Evolutionary conservation across 305 asterid species (phyloP).

Genomic region (Lippia alba): DNA sequence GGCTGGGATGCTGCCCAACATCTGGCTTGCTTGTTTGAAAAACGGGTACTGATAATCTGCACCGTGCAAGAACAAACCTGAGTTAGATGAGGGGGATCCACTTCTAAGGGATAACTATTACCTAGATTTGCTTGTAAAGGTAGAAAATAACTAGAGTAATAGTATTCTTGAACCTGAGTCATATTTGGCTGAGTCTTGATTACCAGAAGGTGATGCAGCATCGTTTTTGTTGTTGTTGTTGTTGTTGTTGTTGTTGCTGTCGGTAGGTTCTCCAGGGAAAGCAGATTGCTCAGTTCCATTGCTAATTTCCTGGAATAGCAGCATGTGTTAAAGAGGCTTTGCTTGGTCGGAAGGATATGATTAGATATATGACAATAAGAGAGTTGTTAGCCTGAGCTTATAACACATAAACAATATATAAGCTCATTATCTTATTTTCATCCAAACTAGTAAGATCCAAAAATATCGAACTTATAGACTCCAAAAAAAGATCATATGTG

Average conservation of each 20-base stretch:
- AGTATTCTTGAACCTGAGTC: constrained; percentile 54
- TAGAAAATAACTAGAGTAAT: neutral
- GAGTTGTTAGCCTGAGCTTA: too few species aligned
- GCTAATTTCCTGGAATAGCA: constrained; percentile 50
- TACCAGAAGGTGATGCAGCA: constrained; percentile 50
- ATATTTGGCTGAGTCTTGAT: constrained; percentile 45
- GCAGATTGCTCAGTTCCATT: constrained; percentile 44
- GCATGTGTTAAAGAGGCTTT: constrained; percentile 14
- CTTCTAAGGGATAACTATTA: neutral
- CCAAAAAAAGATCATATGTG: too few species aligned
- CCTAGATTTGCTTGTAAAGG: too few species aligned
- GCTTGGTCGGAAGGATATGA: neutral
- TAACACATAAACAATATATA: too few species aligned
- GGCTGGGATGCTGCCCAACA: constrained; percentile 81
- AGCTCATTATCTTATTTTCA: too few species aligned
- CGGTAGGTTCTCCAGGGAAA: constrained; percentile 42
- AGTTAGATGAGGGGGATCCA: constrained; percentile 22
- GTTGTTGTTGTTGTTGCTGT: constrained; percentile 35
- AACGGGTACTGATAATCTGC: constrained; percentile 69
- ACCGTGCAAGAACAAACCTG: constrained; percentile 18
- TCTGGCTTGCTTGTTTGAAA: constrained; percentile 67
- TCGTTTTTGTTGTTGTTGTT: constrained; percentile 34
- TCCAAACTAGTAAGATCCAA: too few species aligned
- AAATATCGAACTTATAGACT: too few species aligned
- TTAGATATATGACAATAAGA: too few species aligned